Evolutionary conservation across 768 basidiomycete genomes (phyloP), one percentile per base, ranked within the genome.

Genomic region (Lactarius sp.): DNA sequence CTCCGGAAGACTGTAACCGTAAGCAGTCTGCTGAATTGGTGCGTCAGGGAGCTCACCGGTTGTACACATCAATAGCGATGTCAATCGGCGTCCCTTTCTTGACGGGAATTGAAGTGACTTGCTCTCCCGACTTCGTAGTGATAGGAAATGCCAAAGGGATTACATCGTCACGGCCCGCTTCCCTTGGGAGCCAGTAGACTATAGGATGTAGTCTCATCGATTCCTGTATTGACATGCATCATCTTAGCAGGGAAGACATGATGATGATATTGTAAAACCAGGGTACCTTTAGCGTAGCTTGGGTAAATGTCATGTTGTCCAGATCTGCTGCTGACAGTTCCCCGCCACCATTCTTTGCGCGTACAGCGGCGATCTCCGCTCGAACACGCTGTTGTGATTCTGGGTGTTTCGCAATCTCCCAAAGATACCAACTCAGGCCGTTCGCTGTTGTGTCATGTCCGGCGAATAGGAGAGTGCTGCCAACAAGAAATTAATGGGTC

Each of bases 161-260:
- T 3, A 69, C 64, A 20, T 69, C 66, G 51, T 70, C 69, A 10
- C 56, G 64, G 8, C 33, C 31, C 1, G 70, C 64, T 50, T 61
- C 49, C 12, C 66, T 66, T 4, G 49, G 0, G 2, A 64, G 27
- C 10, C 0, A 13, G 18, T 44, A 56, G 33, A 65, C 55, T 18
- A 70, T 64, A 1, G 68, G 68, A 46, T 71, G 68, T 12, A 53
- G 10, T 22, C 53, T 53, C 46, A 56, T 55, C 36, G 47, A 18
- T 20, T 61, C 60, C 52, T 61, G 31, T 46, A n/a, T 16, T 2
- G 6, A 16, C 36, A 60, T 9, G 31, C 13, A 16, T 36, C 16
- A 54, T 10, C 13, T 44, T 5, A 47, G 34, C 27, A 4, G 42
- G 3, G 16, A 42, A n/a, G n/a, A 13, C 31, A 12, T n/a, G 18